Conservation (phyloP, 441 rosid genomes). For the Raphanus hybrid region DNA sequence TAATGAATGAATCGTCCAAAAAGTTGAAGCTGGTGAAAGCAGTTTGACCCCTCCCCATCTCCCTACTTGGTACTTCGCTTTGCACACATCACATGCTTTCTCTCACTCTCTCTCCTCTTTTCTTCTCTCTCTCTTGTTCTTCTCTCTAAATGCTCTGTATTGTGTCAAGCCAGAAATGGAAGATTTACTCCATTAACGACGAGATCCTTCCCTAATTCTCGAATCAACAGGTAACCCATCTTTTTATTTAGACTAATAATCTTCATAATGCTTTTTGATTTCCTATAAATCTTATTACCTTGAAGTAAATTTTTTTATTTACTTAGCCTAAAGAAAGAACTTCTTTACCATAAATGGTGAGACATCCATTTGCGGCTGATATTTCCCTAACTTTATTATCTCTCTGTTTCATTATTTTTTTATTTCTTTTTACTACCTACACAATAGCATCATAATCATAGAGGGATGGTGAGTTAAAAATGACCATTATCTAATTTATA, state of each 20-base stretch:
- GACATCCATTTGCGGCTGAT: constrained; percentile 14
- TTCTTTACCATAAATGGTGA: constrained; percentile 15
- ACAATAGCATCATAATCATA: background rate
- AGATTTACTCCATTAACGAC: constrained; percentile 27
- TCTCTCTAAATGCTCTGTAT: constrained; percentile 4
- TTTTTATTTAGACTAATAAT: constrained; percentile 8
- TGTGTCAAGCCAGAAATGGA: constrained; percentile 15
- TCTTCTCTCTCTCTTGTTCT: constrained; percentile 6
- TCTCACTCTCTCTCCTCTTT: background rate
- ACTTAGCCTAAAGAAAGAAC: constrained; percentile 14
- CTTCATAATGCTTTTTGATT: too few species aligned
- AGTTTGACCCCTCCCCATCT: constrained; percentile 23
- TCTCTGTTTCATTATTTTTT: background rate
- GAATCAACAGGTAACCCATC: constrained; percentile 29
- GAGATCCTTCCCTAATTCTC: constrained; percentile 31
- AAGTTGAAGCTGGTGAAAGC: constrained; percentile 26
- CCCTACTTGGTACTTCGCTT: constrained; percentile 15
- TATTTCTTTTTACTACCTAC: constrained; percentile 10
- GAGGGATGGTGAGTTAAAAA: background rate
- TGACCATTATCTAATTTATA: constrained; percentile 11
- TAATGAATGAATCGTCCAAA: constrained; percentile 21
- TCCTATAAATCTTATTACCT: too few species aligned
- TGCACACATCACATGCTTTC: constrained; percentile 12
- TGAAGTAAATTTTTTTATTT: background rate
- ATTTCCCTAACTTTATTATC: constrained; percentile 14